Evolutionary conservation across 176 grass and related monocot genomes (phyloP), one percentile per base, ranked within the genome.

Genomic region (Bonia amplexicaulis): DNA sequence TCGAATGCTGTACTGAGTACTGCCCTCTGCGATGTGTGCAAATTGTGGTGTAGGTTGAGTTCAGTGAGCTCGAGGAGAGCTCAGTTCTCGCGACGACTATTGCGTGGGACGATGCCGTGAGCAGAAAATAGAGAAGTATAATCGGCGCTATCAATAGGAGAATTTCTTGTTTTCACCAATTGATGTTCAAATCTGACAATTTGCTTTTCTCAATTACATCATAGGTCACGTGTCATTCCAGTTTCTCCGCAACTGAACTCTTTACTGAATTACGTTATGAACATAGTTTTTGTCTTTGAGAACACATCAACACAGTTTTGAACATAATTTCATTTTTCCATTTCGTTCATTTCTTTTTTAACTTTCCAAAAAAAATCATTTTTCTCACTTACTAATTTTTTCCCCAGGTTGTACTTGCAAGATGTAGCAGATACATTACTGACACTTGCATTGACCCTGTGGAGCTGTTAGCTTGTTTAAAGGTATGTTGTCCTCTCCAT

Each of bases 371-470:
- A 31, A 29, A 44, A 26, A 20, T 5, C 59, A 1, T 31, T 77
- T 41, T 53, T 20, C 33, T 74, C 9, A 59, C 25, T 29, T 29
- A 53, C 42, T 39, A 11, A 64, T 80, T 17, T 23, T 80, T 68
- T 84, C 23, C 77, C 12, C 71, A 99, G 93, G 93, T 99, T 80
- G 96, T 99, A 33, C 46, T 96, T 14, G 96, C 96, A 84, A 88
- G 96, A 47, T 99, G 96, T 86, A 99, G 90, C 84, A 91, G 90
- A 87, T 99, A 96, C 82, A 82, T 92, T 59, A 99, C 93, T 53
- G 96, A 94, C 66, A 92, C 58, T 74, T 82, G 78, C 59, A 92
- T 90, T 58, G 93, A 99, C 79, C 93, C 96, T 37, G 73, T 99
- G 63, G 91, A 80, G 72, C 75, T 99, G 62, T 80, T 96, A 69